Base-by-base conservation (phyloP, 331 rosid species). In the Acacia concinna region DNA sequence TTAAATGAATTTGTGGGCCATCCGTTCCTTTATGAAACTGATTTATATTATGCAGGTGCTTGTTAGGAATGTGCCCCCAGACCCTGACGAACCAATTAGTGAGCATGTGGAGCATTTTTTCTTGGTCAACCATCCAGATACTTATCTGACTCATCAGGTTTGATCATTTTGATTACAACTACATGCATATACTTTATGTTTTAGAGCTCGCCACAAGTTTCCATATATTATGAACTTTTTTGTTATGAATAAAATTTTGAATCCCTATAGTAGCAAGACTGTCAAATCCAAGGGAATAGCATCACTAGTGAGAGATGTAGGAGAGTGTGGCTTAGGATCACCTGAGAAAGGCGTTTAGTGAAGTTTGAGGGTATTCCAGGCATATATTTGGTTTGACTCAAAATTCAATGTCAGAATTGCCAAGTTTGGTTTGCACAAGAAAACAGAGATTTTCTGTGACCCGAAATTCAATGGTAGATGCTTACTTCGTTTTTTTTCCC, bases 41-140 rank as follows among this genome's bases (percentile, higher is more conserved):
- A 15, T 68, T 38, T 62, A 34, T 80, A 72, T 68, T 81, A 74
- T 74, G 78, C 79, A 95, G 99, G 98, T 95, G 67, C 86, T 95
- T 69, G 99, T 93, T 70, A 90, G 94, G 85, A 95, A 93, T 88
- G 99, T 95, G 82, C 99, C 98, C 51, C 93, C 94, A 10, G 99
- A 95, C 86, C 89, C 94, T 18, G 98, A 95, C 79, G 99, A 95
- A 86, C 87, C 97, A 17, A 84, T 95, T 73, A 73, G 87, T 64
- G 94, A 95, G 87, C 97, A 90, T 15, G 98, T 95, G 81, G 99
- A 95, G 74, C 99, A 95, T 80, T 95, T 95, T 90, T 95, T 95
- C 78, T 81, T 95, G 87, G 99, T 95, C 88, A 95, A 95, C 75
- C 98, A 95, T 88, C 97, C 98, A 71, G 98, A 95, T 15, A 85